A percentile compares a stretch with the other conserved stretches of the same genome.
phyloP scores from a whole-genome alignment of 345 rosid genomes.

The Erysimum cheiranthoides region DNA sequence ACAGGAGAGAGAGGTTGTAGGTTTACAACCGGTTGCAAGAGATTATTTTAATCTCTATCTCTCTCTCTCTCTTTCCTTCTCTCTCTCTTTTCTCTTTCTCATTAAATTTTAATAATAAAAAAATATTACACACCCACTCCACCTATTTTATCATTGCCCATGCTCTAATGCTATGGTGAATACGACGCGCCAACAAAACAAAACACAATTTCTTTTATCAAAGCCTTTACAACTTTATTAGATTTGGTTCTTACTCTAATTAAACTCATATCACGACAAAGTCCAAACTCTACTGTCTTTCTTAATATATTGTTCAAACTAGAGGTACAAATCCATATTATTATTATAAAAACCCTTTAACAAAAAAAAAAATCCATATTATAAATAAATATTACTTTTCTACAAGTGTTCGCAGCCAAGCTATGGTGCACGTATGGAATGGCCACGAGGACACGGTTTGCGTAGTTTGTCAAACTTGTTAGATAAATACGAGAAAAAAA shows the following conservation, averaged over 20 bases:
- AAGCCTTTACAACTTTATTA: slow-evolving; percentile 20
- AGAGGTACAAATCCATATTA: background rate
- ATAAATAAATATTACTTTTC: background rate
- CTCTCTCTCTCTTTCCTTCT: no score
- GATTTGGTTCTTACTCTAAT: background rate
- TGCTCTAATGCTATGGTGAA: slow-evolving; percentile 5
- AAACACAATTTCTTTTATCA: background rate
- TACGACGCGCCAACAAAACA: slow-evolving; percentile 18
- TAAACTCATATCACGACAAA: slow-evolving; percentile 11
- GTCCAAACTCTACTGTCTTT: slow-evolving; percentile 3
- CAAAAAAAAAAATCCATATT: no score
- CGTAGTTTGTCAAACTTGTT: slow-evolving; percentile 34
- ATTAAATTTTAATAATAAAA: no score
- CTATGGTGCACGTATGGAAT: slow-evolving; percentile 28
- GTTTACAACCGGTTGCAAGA: no score
- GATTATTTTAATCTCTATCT: no score
- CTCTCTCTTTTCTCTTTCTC: no score
- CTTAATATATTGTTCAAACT: background rate
- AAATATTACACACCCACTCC: no score
- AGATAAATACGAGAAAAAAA: background rate
- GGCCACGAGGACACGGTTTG: slow-evolving; percentile 34
- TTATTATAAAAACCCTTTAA: no score
- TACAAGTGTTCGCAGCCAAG: slow-evolving; percentile 22
- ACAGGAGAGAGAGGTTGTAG: no score
- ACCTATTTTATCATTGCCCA: no score